Percentiles rank a stretch among this genome's conserved stretches.
phyloP scores from a whole-genome alignment of 1,284 basidiomycete species.

The Ceratobasidium sp. region DNA sequence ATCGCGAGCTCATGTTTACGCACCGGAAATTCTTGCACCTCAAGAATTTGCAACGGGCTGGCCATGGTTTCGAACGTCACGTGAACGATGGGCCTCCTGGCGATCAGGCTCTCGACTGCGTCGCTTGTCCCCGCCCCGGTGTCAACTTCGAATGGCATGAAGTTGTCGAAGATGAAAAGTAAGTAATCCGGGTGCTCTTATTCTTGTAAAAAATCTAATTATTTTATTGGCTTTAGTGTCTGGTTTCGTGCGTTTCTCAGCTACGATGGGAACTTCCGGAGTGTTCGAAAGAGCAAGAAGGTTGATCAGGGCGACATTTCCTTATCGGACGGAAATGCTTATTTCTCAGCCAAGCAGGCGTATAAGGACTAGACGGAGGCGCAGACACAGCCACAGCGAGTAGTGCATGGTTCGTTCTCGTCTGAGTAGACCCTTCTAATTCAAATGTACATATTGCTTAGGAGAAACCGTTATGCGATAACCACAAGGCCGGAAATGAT shows the following conservation, averaged over 20 bases:
- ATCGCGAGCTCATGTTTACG: not conserved
- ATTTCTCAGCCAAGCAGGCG: not conserved
- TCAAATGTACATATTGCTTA: not conserved
- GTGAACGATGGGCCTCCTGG: not conserved
- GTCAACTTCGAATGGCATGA: not conserved
- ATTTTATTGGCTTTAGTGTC: not conserved
- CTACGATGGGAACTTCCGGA: slow-evolving; percentile 20
- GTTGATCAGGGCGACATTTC: slow-evolving; percentile 2
- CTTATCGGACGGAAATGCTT: not conserved
- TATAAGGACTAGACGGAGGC: not conserved
- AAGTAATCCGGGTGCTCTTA: not conserved
- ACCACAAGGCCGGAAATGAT: slow-evolving; percentile 10
- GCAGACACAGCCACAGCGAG: not conserved
- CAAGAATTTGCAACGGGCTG: not conserved
- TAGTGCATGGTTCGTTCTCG: not conserved
- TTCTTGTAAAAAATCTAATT: not conserved
- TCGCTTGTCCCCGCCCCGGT: slow-evolving; percentile 9
- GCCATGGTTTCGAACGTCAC: not conserved
- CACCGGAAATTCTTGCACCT: not conserved
- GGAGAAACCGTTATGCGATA: not conserved
- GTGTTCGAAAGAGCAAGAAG: slow-evolving; percentile 18
- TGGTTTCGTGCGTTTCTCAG: not conserved
- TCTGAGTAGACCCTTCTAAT: not conserved
- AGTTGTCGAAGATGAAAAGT: not conserved
- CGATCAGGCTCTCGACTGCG: not conserved